Percentiles rank a stretch among this genome's conserved stretches.
Conservation (phyloP, 192 early-diverging fungal genomes). For the Phycomyces nitens region DNA sequence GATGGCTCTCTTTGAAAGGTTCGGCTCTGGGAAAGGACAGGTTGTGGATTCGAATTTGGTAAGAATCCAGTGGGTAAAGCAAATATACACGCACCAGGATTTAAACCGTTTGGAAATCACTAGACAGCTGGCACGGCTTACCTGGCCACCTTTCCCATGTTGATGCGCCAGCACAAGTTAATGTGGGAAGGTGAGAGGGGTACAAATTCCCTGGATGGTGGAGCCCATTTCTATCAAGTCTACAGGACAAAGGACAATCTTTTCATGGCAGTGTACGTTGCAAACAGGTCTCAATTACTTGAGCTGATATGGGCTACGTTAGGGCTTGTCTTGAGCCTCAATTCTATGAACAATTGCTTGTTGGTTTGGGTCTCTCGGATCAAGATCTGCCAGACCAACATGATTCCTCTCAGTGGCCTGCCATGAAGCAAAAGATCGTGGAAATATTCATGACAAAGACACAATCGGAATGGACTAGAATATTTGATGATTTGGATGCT, state of each 20-base stretch:
- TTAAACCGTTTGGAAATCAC: neutral
- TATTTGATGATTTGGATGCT: slow-evolving; percentile 61
- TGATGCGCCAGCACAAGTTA: slow-evolving; percentile 52
- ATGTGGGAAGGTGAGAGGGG: slow-evolving; percentile 52
- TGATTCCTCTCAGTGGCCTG: slow-evolving; percentile 51
- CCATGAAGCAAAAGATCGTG: slow-evolving; percentile 46
- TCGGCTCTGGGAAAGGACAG: slow-evolving; percentile 58
- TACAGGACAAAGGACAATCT: slow-evolving; percentile 64
- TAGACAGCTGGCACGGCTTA: slow-evolving; percentile 52
- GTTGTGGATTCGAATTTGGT: slow-evolving; percentile 61
- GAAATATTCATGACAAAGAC: slow-evolving; percentile 53
- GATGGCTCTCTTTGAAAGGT: slow-evolving; percentile 58
- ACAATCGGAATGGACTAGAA: slow-evolving; percentile 55
- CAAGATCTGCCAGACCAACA: slow-evolving; percentile 42
- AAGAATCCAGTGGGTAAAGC: neutral
- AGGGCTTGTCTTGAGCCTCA: slow-evolving; percentile 62
- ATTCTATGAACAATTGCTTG: slow-evolving; percentile 54
- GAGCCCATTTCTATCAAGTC: slow-evolving; percentile 64
- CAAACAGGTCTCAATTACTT: too few species aligned
- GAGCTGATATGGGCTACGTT: too few species aligned
- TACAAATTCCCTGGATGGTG: slow-evolving; percentile 59
- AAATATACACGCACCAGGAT: too few species aligned
- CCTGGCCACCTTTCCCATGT: slow-evolving; percentile 56
- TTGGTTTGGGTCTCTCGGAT: slow-evolving; percentile 39
- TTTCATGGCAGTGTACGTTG: slow-evolving; percentile 57